Evolutionary conservation across 768 basidiomycete species (phyloP).

Genomic region (Trametes sanguinea): DNA sequence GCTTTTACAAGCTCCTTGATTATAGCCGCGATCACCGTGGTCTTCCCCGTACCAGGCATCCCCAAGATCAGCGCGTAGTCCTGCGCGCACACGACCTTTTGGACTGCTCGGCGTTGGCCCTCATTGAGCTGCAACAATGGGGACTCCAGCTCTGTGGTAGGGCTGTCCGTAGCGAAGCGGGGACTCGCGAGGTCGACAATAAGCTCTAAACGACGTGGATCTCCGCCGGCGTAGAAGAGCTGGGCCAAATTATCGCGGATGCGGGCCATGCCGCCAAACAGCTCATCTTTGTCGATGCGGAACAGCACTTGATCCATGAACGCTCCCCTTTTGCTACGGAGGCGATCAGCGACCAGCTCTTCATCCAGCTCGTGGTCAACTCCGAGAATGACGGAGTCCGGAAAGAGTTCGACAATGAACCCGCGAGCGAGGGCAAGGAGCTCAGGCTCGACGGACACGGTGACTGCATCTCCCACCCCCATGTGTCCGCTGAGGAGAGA

Average conservation of each 20-base stretch:
- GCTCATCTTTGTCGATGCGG: conserved; percentile 93
- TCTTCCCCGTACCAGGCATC: conserved; percentile 99
- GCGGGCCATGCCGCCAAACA: conserved; percentile 82
- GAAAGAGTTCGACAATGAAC: conserved; percentile 73
- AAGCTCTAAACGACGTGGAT: conserved; percentile 63
- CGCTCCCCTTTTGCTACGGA: conserved; percentile 29
- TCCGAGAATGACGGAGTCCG: conserved; percentile 68
- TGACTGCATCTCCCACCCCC: conserved; percentile 77
- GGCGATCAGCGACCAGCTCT: conserved; percentile 41
- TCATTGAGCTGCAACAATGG: conserved; percentile 49
- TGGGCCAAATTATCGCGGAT: conserved; percentile 90
- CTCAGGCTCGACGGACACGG: conserved; percentile 83
- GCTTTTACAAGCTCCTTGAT: conserved; percentile 75
- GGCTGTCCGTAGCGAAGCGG: conserved; percentile 47
- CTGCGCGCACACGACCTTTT: conserved; percentile 70
- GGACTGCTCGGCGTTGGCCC: conserved; percentile 72
- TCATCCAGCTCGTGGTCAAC: conserved; percentile 78
- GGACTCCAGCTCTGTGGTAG: conserved; percentile 35
- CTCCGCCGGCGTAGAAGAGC: conserved; percentile 81
- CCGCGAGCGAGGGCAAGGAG: conserved; percentile 85
- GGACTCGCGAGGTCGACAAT: conserved; percentile 83
- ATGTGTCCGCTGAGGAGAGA: conserved; percentile 79
- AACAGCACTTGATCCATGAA: conserved; percentile 48
- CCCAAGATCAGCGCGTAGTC: conserved; percentile 94
- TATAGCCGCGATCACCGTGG: conserved; percentile 88